phyloP scores from a whole-genome alignment of 1,284 basidiomycete species.

The Pholiota adiposa region DNA sequence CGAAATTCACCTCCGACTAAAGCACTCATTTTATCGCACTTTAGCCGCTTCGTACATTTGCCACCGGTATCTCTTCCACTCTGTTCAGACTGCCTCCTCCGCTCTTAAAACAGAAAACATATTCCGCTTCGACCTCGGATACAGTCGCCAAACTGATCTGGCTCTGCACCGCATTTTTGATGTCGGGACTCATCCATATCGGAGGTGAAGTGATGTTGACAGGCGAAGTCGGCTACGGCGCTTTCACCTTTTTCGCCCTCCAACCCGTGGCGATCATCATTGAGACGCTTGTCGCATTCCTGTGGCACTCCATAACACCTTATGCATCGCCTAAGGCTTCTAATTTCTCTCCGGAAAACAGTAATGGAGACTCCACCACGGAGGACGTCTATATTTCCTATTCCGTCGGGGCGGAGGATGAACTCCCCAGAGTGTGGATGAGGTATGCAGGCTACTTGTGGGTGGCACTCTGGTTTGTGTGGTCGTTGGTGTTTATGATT shows the following conservation, averaged over 20 bases:
- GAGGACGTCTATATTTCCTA: background rate
- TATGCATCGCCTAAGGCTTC: background rate
- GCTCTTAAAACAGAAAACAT: background rate
- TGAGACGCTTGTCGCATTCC: constrained; percentile 22
- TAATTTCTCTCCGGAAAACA: background rate
- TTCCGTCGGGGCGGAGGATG: background rate
- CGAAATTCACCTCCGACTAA: background rate
- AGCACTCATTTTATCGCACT: background rate
- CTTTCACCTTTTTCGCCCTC: constrained; percentile 31
- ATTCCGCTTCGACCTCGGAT: background rate
- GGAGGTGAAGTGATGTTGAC: constrained; percentile 31
- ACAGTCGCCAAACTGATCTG: constrained; percentile 13
- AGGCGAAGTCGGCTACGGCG: constrained; percentile 19
- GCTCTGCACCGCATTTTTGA: constrained; percentile 27
- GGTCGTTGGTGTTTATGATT: constrained; percentile 24
- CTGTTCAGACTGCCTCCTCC: constrained; percentile 6
- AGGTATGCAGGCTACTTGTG: constrained; percentile 29
- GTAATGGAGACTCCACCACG: background rate
- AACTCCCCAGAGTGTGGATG: constrained; percentile 13
- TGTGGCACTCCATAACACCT: constrained; percentile 6
- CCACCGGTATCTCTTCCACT: constrained; percentile 6
- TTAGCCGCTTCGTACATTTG: constrained; percentile 10
- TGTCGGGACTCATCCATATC: constrained; percentile 29
- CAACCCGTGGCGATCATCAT: constrained; percentile 30
- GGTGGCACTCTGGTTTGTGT: constrained; percentile 29